Conservation (phyloP, 129 eudicot genomes). For the Flaveria bidentis region DNA sequence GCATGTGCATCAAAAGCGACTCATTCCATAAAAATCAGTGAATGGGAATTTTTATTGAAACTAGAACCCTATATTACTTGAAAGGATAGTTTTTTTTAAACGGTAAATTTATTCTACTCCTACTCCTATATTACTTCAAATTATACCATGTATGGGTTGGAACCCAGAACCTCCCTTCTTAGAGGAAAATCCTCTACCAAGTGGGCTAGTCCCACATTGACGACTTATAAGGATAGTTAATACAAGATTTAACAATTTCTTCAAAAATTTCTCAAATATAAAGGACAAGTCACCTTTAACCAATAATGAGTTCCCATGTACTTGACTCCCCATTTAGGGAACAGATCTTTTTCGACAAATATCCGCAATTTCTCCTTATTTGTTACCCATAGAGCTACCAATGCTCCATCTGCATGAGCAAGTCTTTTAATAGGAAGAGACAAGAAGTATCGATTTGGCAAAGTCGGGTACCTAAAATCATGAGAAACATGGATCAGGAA, state of each 20-base stretch:
- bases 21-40: neutral
- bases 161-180: no score
- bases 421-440: conserved; percentile 77
- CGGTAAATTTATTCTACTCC: no score
- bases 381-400: conserved; percentile 93
- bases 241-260: neutral
- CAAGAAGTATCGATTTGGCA: conserved; percentile 77
- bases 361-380: conserved; percentile 82
- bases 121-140: no score
- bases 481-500: conserved; percentile 8
- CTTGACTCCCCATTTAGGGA: conserved; percentile 90
- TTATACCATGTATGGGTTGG: no score
- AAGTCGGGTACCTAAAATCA: conserved; percentile 72
- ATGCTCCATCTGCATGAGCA: conserved; percentile 61
- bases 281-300: conserved; percentile 61
- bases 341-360: conserved; percentile 81
- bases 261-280: neutral
- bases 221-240: neutral
- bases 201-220: no score
- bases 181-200: no score
- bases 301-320: conserved; percentile 76
- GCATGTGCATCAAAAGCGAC: neutral
- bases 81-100: neutral
- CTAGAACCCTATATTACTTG: neutral
- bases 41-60: neutral